Evolutionary conservation across 2,329 filamentous ascomycete genomes (phyloP).

Genomic region (Paraphaeosphaeria minitans): DNA sequence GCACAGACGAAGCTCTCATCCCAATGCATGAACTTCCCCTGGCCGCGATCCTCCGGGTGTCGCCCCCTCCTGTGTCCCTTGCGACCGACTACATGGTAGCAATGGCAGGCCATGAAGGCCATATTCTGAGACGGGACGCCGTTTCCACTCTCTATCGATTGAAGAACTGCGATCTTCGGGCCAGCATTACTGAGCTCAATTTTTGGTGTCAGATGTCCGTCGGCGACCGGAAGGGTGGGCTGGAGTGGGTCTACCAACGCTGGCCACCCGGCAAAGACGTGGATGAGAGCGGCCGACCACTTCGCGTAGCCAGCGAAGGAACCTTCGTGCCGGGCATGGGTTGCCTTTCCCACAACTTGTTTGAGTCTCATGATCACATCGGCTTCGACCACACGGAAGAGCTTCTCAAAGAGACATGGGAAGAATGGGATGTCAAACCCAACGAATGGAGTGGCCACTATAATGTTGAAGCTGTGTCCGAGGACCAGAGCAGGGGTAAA

Average conservation of each 20-base stretch:
- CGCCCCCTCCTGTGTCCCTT: conserved; percentile 66
- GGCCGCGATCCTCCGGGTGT: conserved; percentile 82
- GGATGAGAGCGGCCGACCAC: conserved; percentile 67
- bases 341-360: conserved; percentile 68
- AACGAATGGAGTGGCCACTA: conserved; percentile 54
- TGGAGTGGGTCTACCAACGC: conserved; percentile 85
- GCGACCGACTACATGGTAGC: conserved; percentile 81
- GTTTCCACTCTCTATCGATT: conserved; percentile 72
- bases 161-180: conserved; percentile 75
- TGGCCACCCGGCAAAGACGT: conserved; percentile 75
- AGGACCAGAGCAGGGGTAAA: conserved; percentile 24
- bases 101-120: conserved; percentile 86
- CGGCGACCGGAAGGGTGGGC: conserved; percentile 83
- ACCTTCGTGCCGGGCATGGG: conserved; percentile 84
- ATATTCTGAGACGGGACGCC: conserved; percentile 71
- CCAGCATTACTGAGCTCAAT: conserved; percentile 80
- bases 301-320: conserved; percentile 79
- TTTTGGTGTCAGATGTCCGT: conserved; percentile 98
- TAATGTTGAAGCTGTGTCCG: conserved; percentile 45
- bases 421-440: conserved; percentile 70
- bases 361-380: conserved; percentile 45
- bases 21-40: conserved; percentile 76
- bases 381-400: conserved; percentile 63
- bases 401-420: conserved; percentile 67
- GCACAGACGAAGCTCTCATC: conserved; percentile 86